Percentiles rank a stretch among this genome's conserved stretches.
Evolutionary conservation across 177 flowering plant species (phyloP).

Genomic region (Vitis hybrid): DNA sequence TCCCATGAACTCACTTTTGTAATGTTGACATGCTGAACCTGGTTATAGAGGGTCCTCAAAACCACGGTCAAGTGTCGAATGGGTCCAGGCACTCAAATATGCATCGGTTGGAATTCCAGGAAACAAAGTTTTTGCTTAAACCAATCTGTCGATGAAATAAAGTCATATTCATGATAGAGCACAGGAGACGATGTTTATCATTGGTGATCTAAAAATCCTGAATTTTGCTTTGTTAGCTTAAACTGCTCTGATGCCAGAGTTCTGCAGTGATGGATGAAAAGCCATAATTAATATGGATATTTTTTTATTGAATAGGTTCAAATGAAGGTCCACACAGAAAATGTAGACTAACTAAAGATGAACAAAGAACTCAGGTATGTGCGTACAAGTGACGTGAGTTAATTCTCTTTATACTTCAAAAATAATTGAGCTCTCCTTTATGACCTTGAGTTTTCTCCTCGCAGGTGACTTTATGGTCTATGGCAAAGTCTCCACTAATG

Average conservation of each 20-base stretch:
- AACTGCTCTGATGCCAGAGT: background rate
- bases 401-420: background rate
- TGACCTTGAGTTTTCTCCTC: slow-evolving; percentile 8
- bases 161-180: too few species aligned
- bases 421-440: background rate
- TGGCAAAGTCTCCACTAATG: slow-evolving; percentile 92
- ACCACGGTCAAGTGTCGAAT: too few species aligned
- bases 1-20: background rate
- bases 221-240: background rate
- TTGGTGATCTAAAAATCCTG: too few species aligned
- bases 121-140: too few species aligned
- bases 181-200: too few species aligned
- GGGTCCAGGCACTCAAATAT: background rate
- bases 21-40: background rate
- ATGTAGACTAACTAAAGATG: slow-evolving; percentile 51
- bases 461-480: slow-evolving; percentile 93
- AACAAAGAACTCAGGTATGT: slow-evolving; percentile 81
- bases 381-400: background rate
- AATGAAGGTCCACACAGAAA: slow-evolving; percentile 78
- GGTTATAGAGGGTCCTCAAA: background rate
- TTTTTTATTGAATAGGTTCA: slow-evolving; percentile 46
- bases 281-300: background rate
- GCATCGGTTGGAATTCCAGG: background rate
- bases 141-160: too few species aligned
- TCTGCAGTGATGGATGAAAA: background rate